Evolutionary conservation across 306 rosid genomes (phyloP).

Genomic region (Quercus alba): DNA sequence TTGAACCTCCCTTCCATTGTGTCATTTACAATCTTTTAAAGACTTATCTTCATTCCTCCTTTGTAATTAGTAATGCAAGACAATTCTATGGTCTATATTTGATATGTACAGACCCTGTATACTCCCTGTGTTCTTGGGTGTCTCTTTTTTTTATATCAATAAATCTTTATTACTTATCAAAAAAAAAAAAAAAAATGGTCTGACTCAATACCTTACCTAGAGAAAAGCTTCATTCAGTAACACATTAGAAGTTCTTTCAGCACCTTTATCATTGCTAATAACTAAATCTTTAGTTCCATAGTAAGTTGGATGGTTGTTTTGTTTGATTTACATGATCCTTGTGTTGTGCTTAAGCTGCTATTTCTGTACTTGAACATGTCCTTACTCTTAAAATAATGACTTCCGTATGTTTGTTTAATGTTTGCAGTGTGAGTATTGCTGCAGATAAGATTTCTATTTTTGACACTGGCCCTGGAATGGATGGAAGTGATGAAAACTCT

Average conservation of each 20-base stretch:
- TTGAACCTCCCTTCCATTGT: not conserved
- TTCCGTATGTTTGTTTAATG: not conserved
- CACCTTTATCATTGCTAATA: not conserved
- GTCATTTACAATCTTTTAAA: not conserved
- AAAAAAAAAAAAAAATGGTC: not conserved
- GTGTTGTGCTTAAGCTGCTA: not conserved
- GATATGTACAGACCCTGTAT: no score
- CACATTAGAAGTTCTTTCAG: not conserved
- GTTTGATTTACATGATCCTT: not conserved
- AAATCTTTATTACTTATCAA: no score
- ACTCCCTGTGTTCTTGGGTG: no score
- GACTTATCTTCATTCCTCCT: not conserved
- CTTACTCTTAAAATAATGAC: not conserved
- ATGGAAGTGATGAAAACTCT: slow-evolving; percentile 51
- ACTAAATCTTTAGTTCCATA: not conserved
- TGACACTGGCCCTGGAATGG: slow-evolving; percentile 74
- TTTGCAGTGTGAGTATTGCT: slow-evolving; percentile 45
- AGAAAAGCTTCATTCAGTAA: not conserved
- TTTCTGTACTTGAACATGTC: not conserved
- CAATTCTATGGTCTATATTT: not conserved
- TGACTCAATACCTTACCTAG: not conserved
- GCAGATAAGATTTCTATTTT: slow-evolving; percentile 40
- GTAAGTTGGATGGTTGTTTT: not conserved
- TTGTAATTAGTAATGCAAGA: slow-evolving; percentile 1
- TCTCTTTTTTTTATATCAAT: no score